Evolutionary conservation across 371 early-diverging fungal genomes (phyloP).

Genomic region (Syncephalis fuscata): DNA sequence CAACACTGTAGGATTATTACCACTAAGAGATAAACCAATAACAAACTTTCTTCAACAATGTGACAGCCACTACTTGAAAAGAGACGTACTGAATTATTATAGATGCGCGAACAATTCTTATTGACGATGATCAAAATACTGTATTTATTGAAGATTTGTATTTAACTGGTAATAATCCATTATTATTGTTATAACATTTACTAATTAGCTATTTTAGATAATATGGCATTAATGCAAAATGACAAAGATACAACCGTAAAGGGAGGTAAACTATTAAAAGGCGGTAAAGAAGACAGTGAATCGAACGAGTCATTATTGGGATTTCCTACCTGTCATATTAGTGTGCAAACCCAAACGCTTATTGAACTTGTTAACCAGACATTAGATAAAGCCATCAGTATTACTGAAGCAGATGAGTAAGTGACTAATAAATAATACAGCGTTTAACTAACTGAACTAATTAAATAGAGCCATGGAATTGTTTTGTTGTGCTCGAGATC

Average conservation of each 20-base stretch:
- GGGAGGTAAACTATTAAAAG: neutral
- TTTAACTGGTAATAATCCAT: slow-evolving; percentile 10
- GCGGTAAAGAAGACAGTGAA: slow-evolving; percentile 4
- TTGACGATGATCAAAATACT: slow-evolving; percentile 25
- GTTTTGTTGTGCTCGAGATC: slow-evolving; percentile 20
- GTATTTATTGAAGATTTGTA: slow-evolving; percentile 18
- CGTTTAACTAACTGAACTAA: too few relatives aligned
- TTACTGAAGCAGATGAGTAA: neutral
- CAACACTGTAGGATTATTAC: neutral
- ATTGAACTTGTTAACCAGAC: slow-evolving; percentile 28
- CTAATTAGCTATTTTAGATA: too few relatives aligned
- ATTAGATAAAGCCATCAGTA: slow-evolving; percentile 8
- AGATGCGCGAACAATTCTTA: slow-evolving; percentile 17
- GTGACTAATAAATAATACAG: too few relatives aligned
- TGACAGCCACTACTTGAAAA: slow-evolving; percentile 9
- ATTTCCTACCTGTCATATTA: slow-evolving; percentile 24
- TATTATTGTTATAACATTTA: too few relatives aligned
- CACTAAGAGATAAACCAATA: neutral
- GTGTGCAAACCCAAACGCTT: slow-evolving; percentile 27
- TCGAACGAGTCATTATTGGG: slow-evolving; percentile 3
- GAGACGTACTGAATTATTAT: slow-evolving; percentile 18
- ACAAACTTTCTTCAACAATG: slow-evolving; percentile 2
- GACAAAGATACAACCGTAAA: too few relatives aligned
- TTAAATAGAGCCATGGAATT: slow-evolving; percentile 9
- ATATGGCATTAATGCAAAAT: neutral